A percentile compares a stretch with the other conserved stretches of the same genome.
Evolutionary conservation across 83 land plant genomes (phyloP).

Genomic region (Larix sibirica): DNA sequence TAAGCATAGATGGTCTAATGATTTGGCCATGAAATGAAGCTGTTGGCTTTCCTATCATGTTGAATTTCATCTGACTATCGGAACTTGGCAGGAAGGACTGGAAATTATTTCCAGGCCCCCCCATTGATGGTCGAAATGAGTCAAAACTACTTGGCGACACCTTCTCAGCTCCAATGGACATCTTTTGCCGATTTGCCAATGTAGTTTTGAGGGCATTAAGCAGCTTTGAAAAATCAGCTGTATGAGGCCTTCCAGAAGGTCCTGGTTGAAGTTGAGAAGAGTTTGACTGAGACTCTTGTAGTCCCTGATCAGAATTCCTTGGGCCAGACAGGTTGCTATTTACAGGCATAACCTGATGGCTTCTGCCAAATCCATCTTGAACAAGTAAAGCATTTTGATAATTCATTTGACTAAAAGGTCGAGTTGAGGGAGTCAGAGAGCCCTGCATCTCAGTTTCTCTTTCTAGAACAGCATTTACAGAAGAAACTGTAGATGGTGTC

Average conservation of each 20-base stretch:
- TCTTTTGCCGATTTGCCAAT: neutral
- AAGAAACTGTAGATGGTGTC: conserved; percentile 1
- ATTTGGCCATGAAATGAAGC: neutral
- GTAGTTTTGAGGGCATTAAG: conserved; percentile 5
- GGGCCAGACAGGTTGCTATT: neutral
- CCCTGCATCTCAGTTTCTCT: neutral
- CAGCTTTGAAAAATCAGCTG: conserved; percentile 6
- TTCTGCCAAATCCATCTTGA: conserved; percentile 4
- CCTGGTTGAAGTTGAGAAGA: neutral
- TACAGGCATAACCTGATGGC: conserved; percentile 1
- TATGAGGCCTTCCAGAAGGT: conserved; percentile 4
- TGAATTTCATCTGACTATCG: conserved; percentile 8
- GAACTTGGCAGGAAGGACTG: conserved; percentile 1
- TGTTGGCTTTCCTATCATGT: conserved; percentile 1
- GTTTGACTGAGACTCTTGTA: conserved; percentile 2
- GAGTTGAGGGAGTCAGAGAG: neutral
- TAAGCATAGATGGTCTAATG: neutral
- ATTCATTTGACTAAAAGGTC: neutral
- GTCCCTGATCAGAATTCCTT: neutral
- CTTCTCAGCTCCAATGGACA: conserved; percentile 2
- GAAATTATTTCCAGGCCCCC: neutral
- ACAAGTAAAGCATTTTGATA: conserved; percentile 10
- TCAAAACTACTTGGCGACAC: neutral
- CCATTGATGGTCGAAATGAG: conserved; percentile 6
- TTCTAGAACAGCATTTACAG: neutral